Evolutionary conservation across 495 filamentous ascomycete species (phyloP).

Genomic region (Cercophora samala): DNA sequence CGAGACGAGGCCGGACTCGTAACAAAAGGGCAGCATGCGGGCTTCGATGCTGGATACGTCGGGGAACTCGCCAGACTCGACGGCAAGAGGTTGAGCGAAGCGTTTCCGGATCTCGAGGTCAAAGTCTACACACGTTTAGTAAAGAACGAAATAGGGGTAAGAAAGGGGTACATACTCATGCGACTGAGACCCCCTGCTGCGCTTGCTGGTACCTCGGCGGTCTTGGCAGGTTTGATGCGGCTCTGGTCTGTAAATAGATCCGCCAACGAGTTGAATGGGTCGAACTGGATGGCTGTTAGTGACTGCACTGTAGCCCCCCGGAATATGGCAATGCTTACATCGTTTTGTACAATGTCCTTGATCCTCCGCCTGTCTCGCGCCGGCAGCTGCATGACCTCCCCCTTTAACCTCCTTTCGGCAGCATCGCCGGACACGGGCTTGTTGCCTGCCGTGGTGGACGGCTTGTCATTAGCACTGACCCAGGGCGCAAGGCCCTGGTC

Average conservation of each 20-base stretch:
- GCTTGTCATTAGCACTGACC: slow-evolving; percentile 96
- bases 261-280: slow-evolving; percentile 60
- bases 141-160: neutral
- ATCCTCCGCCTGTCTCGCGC: slow-evolving; percentile 80
- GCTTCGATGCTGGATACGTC: slow-evolving; percentile 71
- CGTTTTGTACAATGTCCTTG: slow-evolving; percentile 65
- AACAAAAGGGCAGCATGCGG: slow-evolving; percentile 91
- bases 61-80: slow-evolving; percentile 91
- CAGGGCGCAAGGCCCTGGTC: slow-evolving; percentile 89
- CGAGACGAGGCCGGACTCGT: slow-evolving; percentile 79
- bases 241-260: slow-evolving; percentile 67
- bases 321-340: slow-evolving; percentile 31
- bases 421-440: slow-evolving; percentile 84
- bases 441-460: slow-evolving; percentile 63
- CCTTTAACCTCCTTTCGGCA: slow-evolving; percentile 85
- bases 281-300: slow-evolving; percentile 49
- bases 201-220: slow-evolving; percentile 73
- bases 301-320: neutral
- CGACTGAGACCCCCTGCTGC: slow-evolving; percentile 74
- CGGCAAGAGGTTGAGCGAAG: slow-evolving; percentile 78
- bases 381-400: slow-evolving; percentile 89
- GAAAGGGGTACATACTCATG: slow-evolving; percentile 63
- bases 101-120: slow-evolving; percentile 91
- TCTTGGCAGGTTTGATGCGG: slow-evolving; percentile 62
- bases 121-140: slow-evolving; percentile 56